A percentile compares a stretch with the other conserved stretches of the same genome.
Conservation (phyloP, 768 basidiomycete genomes). For the Strobilomyces confusus region DNA sequence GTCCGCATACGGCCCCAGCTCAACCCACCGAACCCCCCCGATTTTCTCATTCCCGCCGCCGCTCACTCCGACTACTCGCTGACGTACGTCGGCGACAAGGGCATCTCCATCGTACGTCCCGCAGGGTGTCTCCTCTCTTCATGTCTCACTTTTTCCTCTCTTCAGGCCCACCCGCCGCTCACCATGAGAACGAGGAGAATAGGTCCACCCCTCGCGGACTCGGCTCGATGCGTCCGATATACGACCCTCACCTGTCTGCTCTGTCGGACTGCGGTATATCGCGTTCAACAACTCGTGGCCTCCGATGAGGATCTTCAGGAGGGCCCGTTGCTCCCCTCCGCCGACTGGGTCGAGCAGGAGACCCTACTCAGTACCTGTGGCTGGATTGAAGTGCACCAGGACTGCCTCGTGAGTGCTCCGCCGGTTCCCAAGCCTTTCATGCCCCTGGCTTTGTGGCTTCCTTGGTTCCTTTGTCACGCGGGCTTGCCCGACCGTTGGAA, state of each 20-base stretch:
- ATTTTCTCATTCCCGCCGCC: slow-evolving; percentile 28
- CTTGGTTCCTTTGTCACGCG: background rate
- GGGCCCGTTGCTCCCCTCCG: slow-evolving; percentile 62
- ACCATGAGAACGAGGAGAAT: slow-evolving; percentile 61
- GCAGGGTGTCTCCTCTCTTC: background rate
- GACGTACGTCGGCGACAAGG: slow-evolving; percentile 63
- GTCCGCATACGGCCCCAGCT: slow-evolving; percentile 48
- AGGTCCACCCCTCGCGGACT: slow-evolving; percentile 39
- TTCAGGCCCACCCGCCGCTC: slow-evolving; percentile 64
- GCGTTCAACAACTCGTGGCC: slow-evolving; percentile 58
- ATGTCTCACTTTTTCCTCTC: slow-evolving; percentile 7
- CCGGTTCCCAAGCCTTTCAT: background rate
- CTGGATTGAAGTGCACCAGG: slow-evolving; percentile 68
- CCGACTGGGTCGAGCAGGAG: slow-evolving; percentile 76
- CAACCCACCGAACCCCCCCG: slow-evolving; percentile 26
- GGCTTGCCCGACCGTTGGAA: background rate
- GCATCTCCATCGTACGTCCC: slow-evolving; percentile 57
- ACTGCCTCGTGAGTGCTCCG: slow-evolving; percentile 57
- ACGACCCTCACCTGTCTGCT: slow-evolving; percentile 66
- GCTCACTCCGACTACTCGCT: slow-evolving; percentile 42
- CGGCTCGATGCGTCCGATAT: slow-evolving; percentile 52
- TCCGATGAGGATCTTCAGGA: slow-evolving; percentile 57
- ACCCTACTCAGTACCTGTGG: slow-evolving; percentile 62
- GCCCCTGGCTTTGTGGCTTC: slow-evolving; percentile 2
- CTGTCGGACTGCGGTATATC: slow-evolving; percentile 64